Conservation (phyloP, 768 basidiomycete species). For the Collybia sp. region DNA sequence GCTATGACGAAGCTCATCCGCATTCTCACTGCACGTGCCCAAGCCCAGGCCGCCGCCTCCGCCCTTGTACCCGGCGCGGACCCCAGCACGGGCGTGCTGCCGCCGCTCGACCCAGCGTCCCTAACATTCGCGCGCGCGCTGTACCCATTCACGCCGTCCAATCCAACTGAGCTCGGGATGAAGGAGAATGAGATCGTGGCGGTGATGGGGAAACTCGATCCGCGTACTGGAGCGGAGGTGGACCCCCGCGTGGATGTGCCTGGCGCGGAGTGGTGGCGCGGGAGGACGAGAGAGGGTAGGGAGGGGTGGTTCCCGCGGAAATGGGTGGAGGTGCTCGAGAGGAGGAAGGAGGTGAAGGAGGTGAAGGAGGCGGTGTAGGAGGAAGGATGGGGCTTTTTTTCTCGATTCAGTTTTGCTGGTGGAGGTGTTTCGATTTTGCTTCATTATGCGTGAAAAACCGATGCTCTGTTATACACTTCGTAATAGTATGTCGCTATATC, state of each 20-base stretch:
- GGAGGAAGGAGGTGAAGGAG: constrained; percentile 24
- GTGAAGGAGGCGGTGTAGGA: constrained; percentile 10
- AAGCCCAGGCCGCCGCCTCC: constrained; percentile 38
- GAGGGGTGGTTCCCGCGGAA: constrained; percentile 95
- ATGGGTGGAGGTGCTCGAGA: constrained; percentile 74
- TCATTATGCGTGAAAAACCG: too few species aligned
- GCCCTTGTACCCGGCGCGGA: constrained; percentile 25
- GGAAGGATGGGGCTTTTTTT: too few species aligned
- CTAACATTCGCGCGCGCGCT: constrained; percentile 82
- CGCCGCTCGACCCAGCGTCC: constrained; percentile 71
- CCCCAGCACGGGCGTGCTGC: constrained; percentile 29
- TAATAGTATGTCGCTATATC: too few species aligned
- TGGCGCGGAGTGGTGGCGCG: constrained; percentile 89
- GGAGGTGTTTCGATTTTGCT: too few species aligned
- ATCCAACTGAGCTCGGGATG: constrained; percentile 73
- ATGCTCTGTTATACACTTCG: too few species aligned
- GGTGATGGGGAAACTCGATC: constrained; percentile 77
- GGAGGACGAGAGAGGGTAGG: constrained; percentile 84
- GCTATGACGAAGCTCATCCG: constrained; percentile 89
- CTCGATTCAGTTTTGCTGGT: too few species aligned
- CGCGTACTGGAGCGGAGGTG: constrained; percentile 60
- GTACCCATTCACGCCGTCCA: constrained; percentile 72
- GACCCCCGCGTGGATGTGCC: constrained; percentile 59
- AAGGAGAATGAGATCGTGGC: constrained; percentile 93
- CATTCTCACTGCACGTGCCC: constrained; percentile 63